phyloP scores from a whole-genome alignment of 768 basidiomycete genomes.

The Clavulina sp. region DNA sequence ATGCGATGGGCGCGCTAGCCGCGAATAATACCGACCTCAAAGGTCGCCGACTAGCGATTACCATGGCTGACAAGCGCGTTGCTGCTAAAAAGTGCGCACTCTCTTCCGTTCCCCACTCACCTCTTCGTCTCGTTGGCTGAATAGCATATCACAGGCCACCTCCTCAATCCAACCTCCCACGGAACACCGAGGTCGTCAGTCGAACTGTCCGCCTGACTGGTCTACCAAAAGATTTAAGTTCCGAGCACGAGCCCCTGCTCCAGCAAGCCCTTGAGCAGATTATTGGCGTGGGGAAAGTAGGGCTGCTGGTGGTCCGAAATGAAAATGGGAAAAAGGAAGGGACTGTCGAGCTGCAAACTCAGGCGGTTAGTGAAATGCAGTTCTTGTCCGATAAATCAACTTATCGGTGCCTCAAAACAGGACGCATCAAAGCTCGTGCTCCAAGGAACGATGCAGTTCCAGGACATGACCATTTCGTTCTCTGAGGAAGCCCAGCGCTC shows the following conservation, averaged over 20 bases:
- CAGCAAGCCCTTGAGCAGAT: constrained; percentile 81
- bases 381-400: background rate
- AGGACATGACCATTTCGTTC: constrained; percentile 3
- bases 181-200: constrained; percentile 37
- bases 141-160: constrained; percentile 11
- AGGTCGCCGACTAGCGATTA: constrained; percentile 78
- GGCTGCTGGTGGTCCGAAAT: constrained; percentile 51
- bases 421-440: constrained; percentile 9
- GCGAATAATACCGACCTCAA: constrained; percentile 82
- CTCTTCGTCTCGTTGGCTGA: background rate
- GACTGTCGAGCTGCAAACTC: constrained; percentile 22
- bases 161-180: constrained; percentile 25
- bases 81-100: constrained; percentile 33
- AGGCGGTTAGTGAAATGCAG: constrained; percentile 16
- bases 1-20: constrained; percentile 50
- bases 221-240: constrained; percentile 53
- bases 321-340: constrained; percentile 30
- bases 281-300: constrained; percentile 49
- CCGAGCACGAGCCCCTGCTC: constrained; percentile 75
- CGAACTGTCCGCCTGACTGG: constrained; percentile 63
- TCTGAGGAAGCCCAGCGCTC: background rate
- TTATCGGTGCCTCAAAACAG: background rate
- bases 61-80: constrained; percentile 58
- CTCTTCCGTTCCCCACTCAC: background rate
- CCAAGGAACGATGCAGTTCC: background rate